A percentile compares a stretch with the other conserved stretches of the same genome.
phyloP scores from a whole-genome alignment of 2,329 filamentous ascomycete genomes.

The Neofusicoccum sp. region DNA sequence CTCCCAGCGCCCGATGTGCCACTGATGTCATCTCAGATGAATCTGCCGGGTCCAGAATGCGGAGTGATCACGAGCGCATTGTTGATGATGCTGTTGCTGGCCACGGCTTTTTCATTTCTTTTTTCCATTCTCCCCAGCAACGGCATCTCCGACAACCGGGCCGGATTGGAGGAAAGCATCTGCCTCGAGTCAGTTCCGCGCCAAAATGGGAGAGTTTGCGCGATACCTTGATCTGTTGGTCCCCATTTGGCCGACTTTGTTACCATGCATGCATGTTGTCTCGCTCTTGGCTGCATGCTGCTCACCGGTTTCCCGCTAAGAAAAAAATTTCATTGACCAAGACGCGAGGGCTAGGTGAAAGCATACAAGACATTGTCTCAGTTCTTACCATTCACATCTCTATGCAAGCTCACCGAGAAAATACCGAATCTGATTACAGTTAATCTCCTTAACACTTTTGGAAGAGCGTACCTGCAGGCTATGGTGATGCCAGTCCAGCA shows the following conservation, averaged over 20 bases:
- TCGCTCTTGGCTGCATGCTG: no score
- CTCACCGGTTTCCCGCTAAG: no score
- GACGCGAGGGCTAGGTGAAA: no score
- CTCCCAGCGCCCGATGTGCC: background rate
- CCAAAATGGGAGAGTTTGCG: background rate
- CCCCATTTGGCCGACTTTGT: background rate
- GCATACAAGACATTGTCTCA: no score
- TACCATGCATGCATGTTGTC: no score
- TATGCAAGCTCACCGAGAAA: no score
- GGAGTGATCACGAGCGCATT: background rate
- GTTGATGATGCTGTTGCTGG: background rate
- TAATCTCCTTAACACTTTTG: no score
- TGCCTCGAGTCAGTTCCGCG: conserved; percentile 1
- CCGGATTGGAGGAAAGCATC: background rate
- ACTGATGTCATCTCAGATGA: background rate
- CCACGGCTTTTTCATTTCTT: background rate
- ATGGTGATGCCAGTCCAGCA: no score
- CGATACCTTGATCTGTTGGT: background rate
- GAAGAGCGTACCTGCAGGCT: no score
- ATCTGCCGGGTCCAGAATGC: background rate
- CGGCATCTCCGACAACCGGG: background rate
- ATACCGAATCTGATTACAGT: no score
- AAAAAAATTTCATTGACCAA: no score
- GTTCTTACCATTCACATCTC: no score
- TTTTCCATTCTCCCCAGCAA: background rate